Percentiles rank a stretch among this genome's conserved stretches.
These are phyloP conservation scores for Myxozyma melibiosi DNA, from an alignment of 805 yeast genomes.

Conservation along the genomic window DNA sequence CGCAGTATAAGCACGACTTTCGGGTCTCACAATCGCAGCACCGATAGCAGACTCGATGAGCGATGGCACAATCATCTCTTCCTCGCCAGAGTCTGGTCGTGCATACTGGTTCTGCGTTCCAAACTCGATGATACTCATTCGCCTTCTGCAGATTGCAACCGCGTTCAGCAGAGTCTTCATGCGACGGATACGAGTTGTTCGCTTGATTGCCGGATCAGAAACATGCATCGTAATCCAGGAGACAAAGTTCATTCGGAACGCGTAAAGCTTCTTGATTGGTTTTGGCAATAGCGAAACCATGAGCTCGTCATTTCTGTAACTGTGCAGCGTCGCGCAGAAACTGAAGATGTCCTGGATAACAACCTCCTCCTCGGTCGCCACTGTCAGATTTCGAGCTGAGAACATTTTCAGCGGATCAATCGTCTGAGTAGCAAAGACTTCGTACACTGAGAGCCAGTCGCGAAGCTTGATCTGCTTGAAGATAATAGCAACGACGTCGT, in stretches of 20 bases:
- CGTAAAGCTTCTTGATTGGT: constrained; percentile 65
- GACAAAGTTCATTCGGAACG: constrained; percentile 67
- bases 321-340: constrained; percentile 64
- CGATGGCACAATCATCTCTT: constrained; percentile 59
- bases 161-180: constrained; percentile 71
- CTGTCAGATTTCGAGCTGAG: constrained; percentile 51
- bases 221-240: constrained; percentile 65
- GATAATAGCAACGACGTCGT: constrained; percentile 59
- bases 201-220: constrained; percentile 59
- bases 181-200: constrained; percentile 62
- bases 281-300: constrained; percentile 61
- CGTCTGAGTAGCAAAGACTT: constrained; percentile 69
- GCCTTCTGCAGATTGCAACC: constrained; percentile 63
- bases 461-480: constrained; percentile 59
- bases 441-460: constrained; percentile 81
- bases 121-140: constrained; percentile 59
- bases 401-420: constrained; percentile 62
- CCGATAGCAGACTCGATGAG: constrained; percentile 79
- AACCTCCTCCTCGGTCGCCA: constrained; percentile 54
- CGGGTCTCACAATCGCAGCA: constrained; percentile 77
- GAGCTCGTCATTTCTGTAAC: constrained; percentile 49
- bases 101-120: background rate
- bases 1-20: constrained; percentile 66
- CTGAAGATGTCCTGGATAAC: constrained; percentile 67
- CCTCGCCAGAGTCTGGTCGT: constrained; percentile 9